phyloP scores from a whole-genome alignment of 1,139 yeast genomes.

The Meyerozyma smithsonii region DNA sequence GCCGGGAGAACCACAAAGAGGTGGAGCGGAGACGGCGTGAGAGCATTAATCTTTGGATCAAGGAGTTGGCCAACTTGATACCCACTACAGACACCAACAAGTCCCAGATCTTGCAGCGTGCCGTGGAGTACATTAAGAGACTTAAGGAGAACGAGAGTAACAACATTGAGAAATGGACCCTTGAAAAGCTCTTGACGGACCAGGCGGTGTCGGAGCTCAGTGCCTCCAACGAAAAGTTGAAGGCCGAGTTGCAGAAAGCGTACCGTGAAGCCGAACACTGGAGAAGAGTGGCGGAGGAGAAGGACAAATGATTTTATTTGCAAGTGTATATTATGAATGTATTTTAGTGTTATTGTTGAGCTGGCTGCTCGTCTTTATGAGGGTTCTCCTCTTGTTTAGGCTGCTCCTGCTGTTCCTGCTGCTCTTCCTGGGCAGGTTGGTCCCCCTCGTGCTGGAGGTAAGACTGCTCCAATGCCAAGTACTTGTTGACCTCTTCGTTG shows the following conservation, averaged over 20 bases:
- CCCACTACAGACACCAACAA: slow-evolving; percentile 91
- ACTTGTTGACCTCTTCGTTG: slow-evolving; percentile 22
- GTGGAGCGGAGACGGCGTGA: slow-evolving; percentile 96
- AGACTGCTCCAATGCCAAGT: slow-evolving; percentile 13
- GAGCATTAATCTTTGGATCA: slow-evolving; percentile 83
- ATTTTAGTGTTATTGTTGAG: background rate
- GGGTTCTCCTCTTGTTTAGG: no score
- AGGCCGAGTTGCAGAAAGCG: slow-evolving; percentile 81
- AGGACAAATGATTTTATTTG: slow-evolving; percentile 9
- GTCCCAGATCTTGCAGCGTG: slow-evolving; percentile 81
- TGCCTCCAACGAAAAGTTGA: slow-evolving; percentile 73
- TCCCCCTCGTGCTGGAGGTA: slow-evolving; percentile 9
- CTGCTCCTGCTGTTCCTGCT: background rate
- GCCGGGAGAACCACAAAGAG: slow-evolving; percentile 92
- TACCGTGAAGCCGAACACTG: slow-evolving; percentile 86
- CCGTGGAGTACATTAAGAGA: slow-evolving; percentile 84
- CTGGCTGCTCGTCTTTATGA: no score
- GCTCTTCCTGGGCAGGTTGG: no score
- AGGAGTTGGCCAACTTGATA: slow-evolving; percentile 71
- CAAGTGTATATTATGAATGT: background rate
- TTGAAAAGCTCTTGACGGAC: slow-evolving; percentile 85
- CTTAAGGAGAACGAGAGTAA: slow-evolving; percentile 84
- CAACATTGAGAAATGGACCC: slow-evolving; percentile 89
- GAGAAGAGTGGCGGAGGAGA: slow-evolving; percentile 45
- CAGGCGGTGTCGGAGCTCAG: slow-evolving; percentile 82